Conservation (phyloP, 176 grass and related monocot species). For the Triticum turgidum region DNA sequence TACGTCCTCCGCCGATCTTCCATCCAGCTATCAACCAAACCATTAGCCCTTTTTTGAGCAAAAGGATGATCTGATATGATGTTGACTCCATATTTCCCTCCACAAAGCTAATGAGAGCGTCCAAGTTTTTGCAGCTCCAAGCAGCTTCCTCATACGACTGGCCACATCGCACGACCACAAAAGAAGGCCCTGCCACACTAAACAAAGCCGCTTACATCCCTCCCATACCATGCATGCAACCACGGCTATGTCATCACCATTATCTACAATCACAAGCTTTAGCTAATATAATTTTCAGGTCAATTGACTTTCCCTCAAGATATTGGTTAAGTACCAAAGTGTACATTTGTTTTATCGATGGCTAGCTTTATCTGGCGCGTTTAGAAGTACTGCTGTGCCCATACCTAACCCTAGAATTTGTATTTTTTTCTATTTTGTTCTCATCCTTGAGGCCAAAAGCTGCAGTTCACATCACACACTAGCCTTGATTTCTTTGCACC, state of each 20-base stretch:
- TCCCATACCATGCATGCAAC: constrained; percentile 33
- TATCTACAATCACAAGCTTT: constrained; percentile 26
- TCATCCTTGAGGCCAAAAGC: constrained; percentile 29
- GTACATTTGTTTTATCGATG: neutral
- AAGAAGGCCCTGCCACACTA: neutral
- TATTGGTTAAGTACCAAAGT: constrained; percentile 14
- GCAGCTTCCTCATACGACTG: constrained; percentile 41
- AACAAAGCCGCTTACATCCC: constrained; percentile 31
- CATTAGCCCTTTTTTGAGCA: too few species aligned
- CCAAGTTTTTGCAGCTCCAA: constrained; percentile 22
- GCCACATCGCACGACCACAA: constrained; percentile 19
- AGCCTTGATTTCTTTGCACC: constrained; percentile 19
- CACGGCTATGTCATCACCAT: constrained; percentile 27
- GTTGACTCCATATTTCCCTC: constrained; percentile 21
- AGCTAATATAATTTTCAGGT: neutral
- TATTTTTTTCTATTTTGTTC: constrained; percentile 27
- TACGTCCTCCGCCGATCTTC: neutral
- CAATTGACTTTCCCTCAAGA: constrained; percentile 29
- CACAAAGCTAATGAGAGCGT: neutral
- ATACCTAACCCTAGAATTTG: constrained; percentile 33
- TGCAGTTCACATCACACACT: constrained; percentile 21
- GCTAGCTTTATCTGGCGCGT: neutral
- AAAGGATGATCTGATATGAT: constrained; percentile 15
- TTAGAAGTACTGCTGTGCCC: constrained; percentile 13
- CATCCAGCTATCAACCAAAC: neutral